A percentile compares a stretch with the other conserved stretches of the same genome.
phyloP scores from a whole-genome alignment of 2,329 filamentous ascomycete genomes.

The Cytospora chrysosperma region DNA sequence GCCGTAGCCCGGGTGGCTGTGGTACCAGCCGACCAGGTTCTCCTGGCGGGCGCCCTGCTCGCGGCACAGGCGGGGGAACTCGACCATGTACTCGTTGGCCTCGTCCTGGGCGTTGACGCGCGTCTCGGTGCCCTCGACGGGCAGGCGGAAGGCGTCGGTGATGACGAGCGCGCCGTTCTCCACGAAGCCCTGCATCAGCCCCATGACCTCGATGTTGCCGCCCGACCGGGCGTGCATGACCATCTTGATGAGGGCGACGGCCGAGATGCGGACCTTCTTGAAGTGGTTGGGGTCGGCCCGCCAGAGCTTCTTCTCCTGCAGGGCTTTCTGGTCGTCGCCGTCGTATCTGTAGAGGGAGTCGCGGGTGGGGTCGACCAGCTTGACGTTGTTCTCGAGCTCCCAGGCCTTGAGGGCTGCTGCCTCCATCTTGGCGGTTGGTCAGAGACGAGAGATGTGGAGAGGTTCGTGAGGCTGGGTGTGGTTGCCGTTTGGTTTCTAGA shows the following conservation, averaged over 20 bases:
- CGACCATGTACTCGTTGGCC: constrained; percentile 94
- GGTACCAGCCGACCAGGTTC: constrained; percentile 97
- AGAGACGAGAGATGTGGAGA: too few species aligned
- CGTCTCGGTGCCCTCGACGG: constrained; percentile 98
- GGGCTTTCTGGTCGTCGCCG: constrained; percentile 62
- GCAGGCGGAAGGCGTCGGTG: constrained; percentile 89
- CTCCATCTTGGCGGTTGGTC: constrained; percentile 17
- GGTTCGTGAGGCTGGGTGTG: neutral
- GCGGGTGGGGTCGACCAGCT: constrained; percentile 79
- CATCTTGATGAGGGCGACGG: constrained; percentile 96
- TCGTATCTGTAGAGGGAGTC: constrained; percentile 92
- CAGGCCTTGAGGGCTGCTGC: constrained; percentile 23
- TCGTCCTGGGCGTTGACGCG: constrained; percentile 94
- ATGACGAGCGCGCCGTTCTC: constrained; percentile 83
- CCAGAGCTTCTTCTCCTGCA: constrained; percentile 72
- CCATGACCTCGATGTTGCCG: constrained; percentile 92
- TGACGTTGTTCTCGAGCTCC: constrained; percentile 83
- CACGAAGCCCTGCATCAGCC: constrained; percentile 94
- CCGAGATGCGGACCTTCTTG: constrained; percentile 89
- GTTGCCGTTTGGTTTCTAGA: neutral
- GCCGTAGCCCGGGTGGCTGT: constrained; percentile 94
- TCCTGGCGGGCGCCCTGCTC: constrained; percentile 72
- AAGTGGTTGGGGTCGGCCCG: constrained; percentile 78
- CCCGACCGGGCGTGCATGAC: constrained; percentile 98
- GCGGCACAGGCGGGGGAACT: constrained; percentile 74